phyloP scores from a whole-genome alignment of 1,284 basidiomycete genomes.

The Cryptococcus maquisensis region DNA sequence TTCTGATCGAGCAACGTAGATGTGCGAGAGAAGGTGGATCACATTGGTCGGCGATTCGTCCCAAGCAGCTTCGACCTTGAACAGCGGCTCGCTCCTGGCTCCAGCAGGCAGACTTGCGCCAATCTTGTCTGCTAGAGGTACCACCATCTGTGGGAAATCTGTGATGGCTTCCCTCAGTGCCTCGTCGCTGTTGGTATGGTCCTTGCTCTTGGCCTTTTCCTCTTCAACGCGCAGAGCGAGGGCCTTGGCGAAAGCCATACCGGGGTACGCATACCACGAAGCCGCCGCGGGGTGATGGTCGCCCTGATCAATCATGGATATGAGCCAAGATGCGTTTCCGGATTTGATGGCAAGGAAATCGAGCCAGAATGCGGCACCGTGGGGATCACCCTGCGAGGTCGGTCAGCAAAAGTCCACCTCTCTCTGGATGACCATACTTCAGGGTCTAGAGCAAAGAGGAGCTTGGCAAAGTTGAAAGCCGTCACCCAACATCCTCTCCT shows the following conservation, averaged over 20 bases:
- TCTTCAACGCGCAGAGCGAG: constrained; percentile 63
- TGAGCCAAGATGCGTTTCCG: constrained; percentile 71
- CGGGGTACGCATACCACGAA: constrained; percentile 62
- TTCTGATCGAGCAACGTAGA: constrained; percentile 73
- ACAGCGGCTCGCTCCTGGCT: constrained; percentile 60
- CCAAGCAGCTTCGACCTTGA: constrained; percentile 61
- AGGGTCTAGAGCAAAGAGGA: constrained; percentile 76
- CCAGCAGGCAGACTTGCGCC: constrained; percentile 62
- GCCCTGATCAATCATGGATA: constrained; percentile 57
- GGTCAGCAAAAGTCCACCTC: neutral
- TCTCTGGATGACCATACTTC: constrained; percentile 46
- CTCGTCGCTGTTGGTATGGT: constrained; percentile 58
- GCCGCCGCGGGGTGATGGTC: constrained; percentile 49
- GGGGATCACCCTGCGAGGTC: constrained; percentile 61
- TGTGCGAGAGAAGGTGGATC: constrained; percentile 66
- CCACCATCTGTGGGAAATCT: constrained; percentile 72
- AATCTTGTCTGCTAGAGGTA: constrained; percentile 75
- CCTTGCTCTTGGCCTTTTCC: constrained; percentile 55
- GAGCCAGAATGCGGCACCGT: constrained; percentile 74
- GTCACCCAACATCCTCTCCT: constrained; percentile 82
- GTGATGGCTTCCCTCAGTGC: constrained; percentile 68
- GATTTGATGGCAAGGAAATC: constrained; percentile 78
- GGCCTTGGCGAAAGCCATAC: constrained; percentile 73
- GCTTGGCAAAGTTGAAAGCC: constrained; percentile 78
- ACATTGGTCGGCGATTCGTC: constrained; percentile 50